Base-by-base conservation (phyloP, 345 rosid genomes). In the Gossypium anomalum region DNA sequence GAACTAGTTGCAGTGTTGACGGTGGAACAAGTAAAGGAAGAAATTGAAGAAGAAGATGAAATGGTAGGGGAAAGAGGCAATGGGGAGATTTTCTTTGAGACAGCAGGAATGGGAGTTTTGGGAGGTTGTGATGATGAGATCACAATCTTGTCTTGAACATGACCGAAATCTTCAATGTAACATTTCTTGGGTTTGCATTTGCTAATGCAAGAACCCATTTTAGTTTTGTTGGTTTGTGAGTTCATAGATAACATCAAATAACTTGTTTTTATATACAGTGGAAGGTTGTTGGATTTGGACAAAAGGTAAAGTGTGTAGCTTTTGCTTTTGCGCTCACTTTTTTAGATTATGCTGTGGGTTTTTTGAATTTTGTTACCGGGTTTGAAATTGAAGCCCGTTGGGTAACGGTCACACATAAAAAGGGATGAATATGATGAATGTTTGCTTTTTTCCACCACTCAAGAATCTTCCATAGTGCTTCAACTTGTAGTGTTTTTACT, bases 121-220 rank as follows among this genome's bases (percentile, higher is more conserved):
- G 87, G 75, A 29, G 80, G 25, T 57, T 79, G 87, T 14, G 86
- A 80, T 17, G 86, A 80, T 10, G 87, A 82, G 78, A 85, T 78
- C 2, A 89, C 85, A 69, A 86, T 78, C 86, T 89, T 89, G 84
- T 93, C 97, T 43, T 88, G 89, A 75, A 88, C 86, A 77, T 77
- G 79, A 73, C 17, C 51, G 14, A 66, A 80, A 75, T 82, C 85
- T 75, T 81, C 86, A 6, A 78, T 27, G 79, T 71, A 63, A 22
- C 74, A 65, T 79, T 80, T 91, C 73, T 70, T 79, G 80, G 89
- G 83, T 72, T 77, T 83, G 86, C 86, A 87, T 75, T 85, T 93
- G 86, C 98, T 89, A 65, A 92, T 80, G 84, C 98, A 93, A 74
- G 87, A 89, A 49, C 98, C 97, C 98, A 93, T 90, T 56, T 25